Evolutionary conservation across 2,329 filamentous ascomycete genomes (phyloP), one percentile per base, ranked within the genome.

Genomic region (Penicillium brevicompactum): DNA sequence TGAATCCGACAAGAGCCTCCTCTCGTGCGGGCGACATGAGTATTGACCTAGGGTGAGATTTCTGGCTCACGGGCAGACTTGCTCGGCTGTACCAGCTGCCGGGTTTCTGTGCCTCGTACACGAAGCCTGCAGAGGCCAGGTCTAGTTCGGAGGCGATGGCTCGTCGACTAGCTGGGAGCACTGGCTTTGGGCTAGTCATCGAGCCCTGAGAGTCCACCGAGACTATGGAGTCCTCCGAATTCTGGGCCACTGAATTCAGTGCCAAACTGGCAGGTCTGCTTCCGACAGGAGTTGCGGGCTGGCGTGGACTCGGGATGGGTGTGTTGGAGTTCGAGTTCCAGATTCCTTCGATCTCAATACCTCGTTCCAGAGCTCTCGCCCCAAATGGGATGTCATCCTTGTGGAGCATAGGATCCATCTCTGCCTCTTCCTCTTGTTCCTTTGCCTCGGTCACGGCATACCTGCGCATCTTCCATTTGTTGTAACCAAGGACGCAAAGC

Each of bases 311-410:
- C 24, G 62, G 65, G 4, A 54, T 51, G 11, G 70, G 73, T 51
- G 70, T 73, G 49, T 67, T 74, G 24, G 79, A 78, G 49, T 78
- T 77, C 22, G 85, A 87, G 47, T 89, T 85, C 87, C 89, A 91
- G 48, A 97, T 92, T 4, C 91, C 92, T 60, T 96, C 90, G 7
- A 96, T 84, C 69, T 93, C 84, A 42, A 95, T 80, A 5, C 92
- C 92, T 63, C 84, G 89, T 70, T 96, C 88, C 45, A 97, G 84
- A 6, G 92, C 92, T 63, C 89, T 86, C 50, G 94, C 85, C 18
- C 93, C 92, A 67, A 97, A 97, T 0, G 91, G 92, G 34, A 95
- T 84, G 9, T 90, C 87, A 48, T 84, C 72, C 59, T 73, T 75
- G 27, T 66, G 66, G 79, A 85, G 58, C 78, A 85, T 70, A 74